Evolutionary conservation across 1,284 basidiomycete genomes (phyloP), one percentile per base, ranked within the genome.

Genomic region (Puccinia polysora): DNA sequence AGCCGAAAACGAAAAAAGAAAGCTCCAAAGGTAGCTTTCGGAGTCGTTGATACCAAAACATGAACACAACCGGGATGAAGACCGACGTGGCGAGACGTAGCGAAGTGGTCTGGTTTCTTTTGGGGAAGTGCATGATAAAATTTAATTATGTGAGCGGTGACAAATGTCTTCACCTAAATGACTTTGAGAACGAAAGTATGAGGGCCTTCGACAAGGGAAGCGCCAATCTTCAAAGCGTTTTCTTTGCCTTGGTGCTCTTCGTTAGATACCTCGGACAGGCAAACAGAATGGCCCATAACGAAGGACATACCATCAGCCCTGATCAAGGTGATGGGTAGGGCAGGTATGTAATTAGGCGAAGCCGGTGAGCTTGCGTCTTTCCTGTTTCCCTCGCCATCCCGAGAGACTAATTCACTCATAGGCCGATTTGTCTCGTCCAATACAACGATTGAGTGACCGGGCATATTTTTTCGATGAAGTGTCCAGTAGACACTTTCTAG

Each of bases 401-500:
- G 63, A 4, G 58, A 58, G 38, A 71, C 38, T 28, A 71, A 45
- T 55, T 71, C 68, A 34, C 68, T 40, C 49, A 71, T 71, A 18
- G 47, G 32, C n/a, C 58, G 58, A 63, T 52, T 55, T 5, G 68
- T 49, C 40, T 71, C 68, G 63, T 71, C 68, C 52, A 71, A 30
- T 8, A 71, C 59, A 15, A 71, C 47, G 28, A 71, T 49, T 2
- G 68, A 49, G 0, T 50, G 49, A 32, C 49, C 52, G 12, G 36
- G 56, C 59, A 71, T 53, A 23, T 52, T 59, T 40, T 71, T 71
- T 2, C 40, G 49, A 55, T 71, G 68, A 23, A 71, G 63, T 18
- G 68, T 71, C 68, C 68, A 71, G 40, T 71, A 63, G 6, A 71
- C 59, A n/a, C 30, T 71, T 45, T 71, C 68, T 32, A 71, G 34